A percentile compares a stretch with the other conserved stretches of the same genome.
Evolutionary conservation across 306 rosid species (phyloP).

Genomic region (Fagus sylvatica): DNA sequence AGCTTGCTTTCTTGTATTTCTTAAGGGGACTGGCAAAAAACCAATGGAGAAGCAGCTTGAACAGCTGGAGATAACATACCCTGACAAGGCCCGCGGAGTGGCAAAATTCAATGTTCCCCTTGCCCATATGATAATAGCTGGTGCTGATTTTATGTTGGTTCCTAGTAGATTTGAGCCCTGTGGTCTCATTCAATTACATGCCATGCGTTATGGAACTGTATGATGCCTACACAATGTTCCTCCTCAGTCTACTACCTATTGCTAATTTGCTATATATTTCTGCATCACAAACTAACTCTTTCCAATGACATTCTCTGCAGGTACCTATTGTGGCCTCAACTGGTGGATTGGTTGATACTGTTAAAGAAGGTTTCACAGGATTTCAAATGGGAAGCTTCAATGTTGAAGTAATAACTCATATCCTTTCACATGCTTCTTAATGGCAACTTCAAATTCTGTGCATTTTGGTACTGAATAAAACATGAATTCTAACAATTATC

Average conservation of each 20-base stretch:
- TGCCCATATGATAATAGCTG: constrained; percentile 80
- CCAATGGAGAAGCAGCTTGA: constrained; percentile 77
- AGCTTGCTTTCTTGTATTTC: constrained; percentile 22
- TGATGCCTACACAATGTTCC: background rate
- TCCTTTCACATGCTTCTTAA: background rate
- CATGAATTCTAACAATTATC: background rate
- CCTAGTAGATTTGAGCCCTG: constrained; percentile 91
- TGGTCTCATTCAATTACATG: constrained; percentile 83
- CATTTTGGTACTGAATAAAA: background rate
- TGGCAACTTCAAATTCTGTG: background rate
- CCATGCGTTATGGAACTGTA: constrained; percentile 89
- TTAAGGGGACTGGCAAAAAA: constrained; percentile 79
- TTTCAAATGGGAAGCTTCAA: constrained; percentile 85
- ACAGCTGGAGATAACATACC: constrained; percentile 55
- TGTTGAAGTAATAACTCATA: constrained; percentile 57
- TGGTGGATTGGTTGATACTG: constrained; percentile 86
- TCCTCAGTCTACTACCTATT: background rate
- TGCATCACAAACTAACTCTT: background rate
- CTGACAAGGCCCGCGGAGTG: constrained; percentile 71
- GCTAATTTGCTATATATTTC: background rate
- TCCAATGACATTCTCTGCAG: constrained; percentile 28
- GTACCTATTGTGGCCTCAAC: constrained; percentile 84
- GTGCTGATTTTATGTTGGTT: constrained; percentile 68
- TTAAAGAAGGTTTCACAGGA: constrained; percentile 83
- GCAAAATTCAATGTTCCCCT: constrained; percentile 77